These are phyloP conservation scores for Rhodamnia argentea DNA, from an alignment of 345 rosid genomes.

Conservation along the genomic window DNA sequence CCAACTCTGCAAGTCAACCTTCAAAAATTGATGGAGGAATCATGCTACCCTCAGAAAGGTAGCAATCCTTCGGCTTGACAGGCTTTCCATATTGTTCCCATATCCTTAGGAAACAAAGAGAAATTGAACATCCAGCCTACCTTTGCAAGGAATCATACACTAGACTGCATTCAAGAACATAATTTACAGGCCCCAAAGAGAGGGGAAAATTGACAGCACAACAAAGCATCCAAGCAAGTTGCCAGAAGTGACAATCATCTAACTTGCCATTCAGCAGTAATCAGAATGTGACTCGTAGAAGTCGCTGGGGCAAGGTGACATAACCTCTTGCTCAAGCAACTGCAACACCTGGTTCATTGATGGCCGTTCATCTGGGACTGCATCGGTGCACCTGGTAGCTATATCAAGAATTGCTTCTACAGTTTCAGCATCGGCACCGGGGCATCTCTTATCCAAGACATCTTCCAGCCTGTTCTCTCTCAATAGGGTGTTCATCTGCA, in stretches of 20 bases:
- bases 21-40: background rate
- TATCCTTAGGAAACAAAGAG: background rate
- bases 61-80: background rate
- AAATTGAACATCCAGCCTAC: background rate
- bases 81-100: background rate
- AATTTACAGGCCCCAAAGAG: conserved; percentile 12
- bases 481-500: conserved; percentile 74
- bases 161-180: background rate
- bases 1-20: background rate
- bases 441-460: conserved; percentile 62
- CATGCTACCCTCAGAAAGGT: background rate
- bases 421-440: conserved; percentile 47
- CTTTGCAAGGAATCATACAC: background rate
- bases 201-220: background rate
- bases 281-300: conserved; percentile 86
- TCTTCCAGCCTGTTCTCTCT: conserved; percentile 67
- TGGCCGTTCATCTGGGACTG: conserved; percentile 73
- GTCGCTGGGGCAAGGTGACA: conserved; percentile 88
- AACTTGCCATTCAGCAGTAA: conserved; percentile 18
- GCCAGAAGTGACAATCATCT: background rate
- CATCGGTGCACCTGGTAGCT: conserved; percentile 73
- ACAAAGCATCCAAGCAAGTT: background rate
- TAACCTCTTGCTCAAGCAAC: conserved; percentile 84
- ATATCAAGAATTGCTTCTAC: conserved; percentile 77
- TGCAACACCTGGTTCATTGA: conserved; percentile 81